Evolutionary conservation across 345 rosid genomes (phyloP), one percentile per base, ranked within the genome.

Genomic region (Bretschneidera sinensis): DNA sequence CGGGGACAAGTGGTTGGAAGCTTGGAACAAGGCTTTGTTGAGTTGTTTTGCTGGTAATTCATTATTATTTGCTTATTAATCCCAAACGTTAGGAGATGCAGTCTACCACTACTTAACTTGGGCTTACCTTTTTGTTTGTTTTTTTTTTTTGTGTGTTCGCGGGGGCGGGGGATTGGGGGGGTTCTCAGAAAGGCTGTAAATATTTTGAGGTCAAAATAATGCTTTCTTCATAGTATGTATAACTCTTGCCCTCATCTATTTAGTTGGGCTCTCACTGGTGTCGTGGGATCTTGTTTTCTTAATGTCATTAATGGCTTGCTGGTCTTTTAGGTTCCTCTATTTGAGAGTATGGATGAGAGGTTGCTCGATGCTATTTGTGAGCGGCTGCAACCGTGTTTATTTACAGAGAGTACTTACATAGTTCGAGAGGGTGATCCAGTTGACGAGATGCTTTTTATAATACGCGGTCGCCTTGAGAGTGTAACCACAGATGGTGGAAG

Each of bases 341-440:
- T 92, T 64, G 98, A 87, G 71, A 87, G 67, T 54, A 87, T 92
- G 97, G 98, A 92, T 21, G 98, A 92, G 76, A 87, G 94, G 63
- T 66, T 92, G 64, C 94, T 92, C 0, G 98, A 92, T 76, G 98
- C 98, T 54, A 89, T 92, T 34, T 92, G 98, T 28, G 97, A 87
- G 84, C 80, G 98, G 56, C 76, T 92, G 57, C 87, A 92, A 59
- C 98, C 98, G 0, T 80, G 90, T 59, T 67, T 92, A 39, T 89
- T 80, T 68, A 92, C 98, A 0, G 98, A 92, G 65, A 70, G 24
- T 0, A 87, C 96, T 17, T 89, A 81, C 60, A 76, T 92, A 53
- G 98, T 89, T 48, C 79, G 97, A 48, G 98, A 92, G 67, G 98
- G 97, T 28, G 98, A 92, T 67, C 98, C 98, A 6, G 98, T 92